A percentile compares a stretch with the other conserved stretches of the same genome.
Evolutionary conservation across 805 yeast species (phyloP).

Genomic region (Hanseniaspora jakobsenii): DNA sequence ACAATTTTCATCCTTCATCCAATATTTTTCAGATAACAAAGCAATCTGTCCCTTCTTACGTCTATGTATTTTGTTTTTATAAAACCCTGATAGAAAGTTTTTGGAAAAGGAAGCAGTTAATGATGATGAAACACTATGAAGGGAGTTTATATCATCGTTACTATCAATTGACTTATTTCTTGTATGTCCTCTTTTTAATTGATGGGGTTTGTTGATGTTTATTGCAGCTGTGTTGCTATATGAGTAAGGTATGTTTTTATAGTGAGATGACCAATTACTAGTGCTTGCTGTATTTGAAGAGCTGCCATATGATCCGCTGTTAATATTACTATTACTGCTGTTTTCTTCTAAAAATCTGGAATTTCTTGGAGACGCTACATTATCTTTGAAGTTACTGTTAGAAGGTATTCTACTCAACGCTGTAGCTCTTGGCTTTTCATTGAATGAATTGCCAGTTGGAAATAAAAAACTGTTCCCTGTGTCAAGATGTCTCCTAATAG

Average conservation of each 20-base stretch:
- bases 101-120: constrained; percentile 34
- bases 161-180: constrained; percentile 9
- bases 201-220: neutral
- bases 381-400: neutral
- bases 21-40: constrained; percentile 51
- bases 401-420: neutral
- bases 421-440: neutral
- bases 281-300: no score
- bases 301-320: no score
- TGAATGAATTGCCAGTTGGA: neutral
- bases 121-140: constrained; percentile 31
- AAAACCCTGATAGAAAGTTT: constrained; percentile 33
- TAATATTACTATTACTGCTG: no score
- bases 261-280: no score
- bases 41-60: constrained; percentile 17
- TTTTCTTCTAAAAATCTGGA: neutral
- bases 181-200: neutral
- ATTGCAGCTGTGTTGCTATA: neutral
- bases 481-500: neutral
- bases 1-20: constrained; percentile 94
- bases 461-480: neutral
- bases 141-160: constrained; percentile 30
- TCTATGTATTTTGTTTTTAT: constrained; percentile 22
- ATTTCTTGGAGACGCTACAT: neutral
- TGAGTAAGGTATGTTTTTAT: neutral